Conservation (phyloP, 176 grass and related monocot genomes). For the Hyparrhenia diplandra region DNA sequence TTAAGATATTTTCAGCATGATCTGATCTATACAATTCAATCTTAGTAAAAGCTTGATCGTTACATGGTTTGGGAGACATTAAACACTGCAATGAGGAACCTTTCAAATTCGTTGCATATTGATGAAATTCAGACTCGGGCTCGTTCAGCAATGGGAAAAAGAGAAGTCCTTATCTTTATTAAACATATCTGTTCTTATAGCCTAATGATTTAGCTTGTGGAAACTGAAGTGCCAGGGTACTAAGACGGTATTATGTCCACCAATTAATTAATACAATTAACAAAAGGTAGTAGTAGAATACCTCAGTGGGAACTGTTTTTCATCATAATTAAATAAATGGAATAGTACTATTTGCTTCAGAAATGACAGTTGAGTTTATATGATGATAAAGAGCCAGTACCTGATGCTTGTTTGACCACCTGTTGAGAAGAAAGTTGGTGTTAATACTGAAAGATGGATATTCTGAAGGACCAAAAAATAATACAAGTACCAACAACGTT, state of each 20-base stretch:
- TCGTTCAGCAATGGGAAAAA: background rate
- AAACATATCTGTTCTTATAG: background rate
- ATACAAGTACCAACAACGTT: constrained; percentile 7
- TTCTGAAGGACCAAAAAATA: background rate
- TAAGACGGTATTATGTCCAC: background rate
- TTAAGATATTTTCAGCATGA: background rate
- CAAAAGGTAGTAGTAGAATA: background rate
- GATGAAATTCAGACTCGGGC: background rate
- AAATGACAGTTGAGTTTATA: background rate
- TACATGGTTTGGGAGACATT: background rate
- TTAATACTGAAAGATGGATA: constrained; percentile 23
- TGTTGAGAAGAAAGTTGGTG: constrained; percentile 52
- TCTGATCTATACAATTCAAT: background rate
- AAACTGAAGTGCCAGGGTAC: constrained; percentile 2
- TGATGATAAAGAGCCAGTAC: constrained; percentile 36
- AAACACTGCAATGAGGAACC: background rate
- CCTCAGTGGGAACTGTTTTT: background rate
- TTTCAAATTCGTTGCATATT: background rate
- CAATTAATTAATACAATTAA: background rate
- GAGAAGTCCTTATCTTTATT: background rate
- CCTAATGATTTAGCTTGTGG: background rate
- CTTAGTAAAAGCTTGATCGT: background rate
- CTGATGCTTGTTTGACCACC: constrained; percentile 99
- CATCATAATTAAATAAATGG: background rate
- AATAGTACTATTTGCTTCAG: background rate